phyloP scores from a whole-genome alignment of 1,284 basidiomycete species.

The Fomitiporia mediterranea region DNA sequence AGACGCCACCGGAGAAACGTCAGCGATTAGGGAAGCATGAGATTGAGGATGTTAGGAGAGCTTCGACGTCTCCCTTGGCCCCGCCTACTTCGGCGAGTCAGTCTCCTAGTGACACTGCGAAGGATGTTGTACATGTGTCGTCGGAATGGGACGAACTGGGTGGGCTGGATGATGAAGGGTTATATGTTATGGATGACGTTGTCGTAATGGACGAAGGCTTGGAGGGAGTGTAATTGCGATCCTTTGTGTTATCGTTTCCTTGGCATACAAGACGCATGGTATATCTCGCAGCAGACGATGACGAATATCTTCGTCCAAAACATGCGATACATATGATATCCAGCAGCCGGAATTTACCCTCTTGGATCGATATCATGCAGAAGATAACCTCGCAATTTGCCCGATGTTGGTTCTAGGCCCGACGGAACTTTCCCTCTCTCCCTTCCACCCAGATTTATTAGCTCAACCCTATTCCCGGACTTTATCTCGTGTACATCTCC shows the following conservation, averaged over 20 bases:
- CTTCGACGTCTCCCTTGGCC: background rate
- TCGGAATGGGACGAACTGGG: background rate
- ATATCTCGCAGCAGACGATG: background rate
- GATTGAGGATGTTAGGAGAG: background rate
- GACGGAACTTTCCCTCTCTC: no score
- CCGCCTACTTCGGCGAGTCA: constrained; percentile 5
- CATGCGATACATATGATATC: no score
- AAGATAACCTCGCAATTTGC: background rate
- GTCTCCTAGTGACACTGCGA: background rate
- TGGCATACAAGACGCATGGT: background rate
- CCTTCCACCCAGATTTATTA: no score
- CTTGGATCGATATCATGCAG: no score
- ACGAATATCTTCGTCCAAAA: background rate
- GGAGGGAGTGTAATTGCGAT: background rate
- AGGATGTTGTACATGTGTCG: background rate
- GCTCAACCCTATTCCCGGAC: no score
- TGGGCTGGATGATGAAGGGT: background rate
- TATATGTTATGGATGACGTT: constrained; percentile 1
- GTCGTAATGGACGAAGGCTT: background rate
- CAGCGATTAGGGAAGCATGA: constrained; percentile 1
- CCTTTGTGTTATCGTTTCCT: background rate
- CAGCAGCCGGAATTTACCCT: no score
- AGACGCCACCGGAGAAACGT: constrained; percentile 12
- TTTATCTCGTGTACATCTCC: no score
- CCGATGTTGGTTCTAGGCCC: no score